These are phyloP conservation scores for Beauveria sp. DNA, from an alignment of 2,329 filamentous ascomycete genomes.

Conservation along the genomic window DNA sequence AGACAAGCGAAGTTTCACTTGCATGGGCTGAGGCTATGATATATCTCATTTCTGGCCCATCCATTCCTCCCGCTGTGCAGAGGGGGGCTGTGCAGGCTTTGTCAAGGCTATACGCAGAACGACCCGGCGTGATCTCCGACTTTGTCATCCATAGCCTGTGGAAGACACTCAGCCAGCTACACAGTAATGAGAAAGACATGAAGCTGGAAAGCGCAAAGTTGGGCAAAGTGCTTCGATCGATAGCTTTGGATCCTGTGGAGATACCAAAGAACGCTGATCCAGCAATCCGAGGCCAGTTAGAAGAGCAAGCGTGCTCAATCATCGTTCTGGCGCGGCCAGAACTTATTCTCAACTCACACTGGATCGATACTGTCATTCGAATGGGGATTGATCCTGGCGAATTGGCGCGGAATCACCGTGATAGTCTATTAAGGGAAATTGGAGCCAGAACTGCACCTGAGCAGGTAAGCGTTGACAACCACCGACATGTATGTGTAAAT, in stretches of 20 bases:
- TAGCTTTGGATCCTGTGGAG: conserved; percentile 53
- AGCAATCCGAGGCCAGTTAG: conserved; percentile 43
- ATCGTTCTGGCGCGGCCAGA: conserved; percentile 72
- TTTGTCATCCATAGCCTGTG: conserved; percentile 67
- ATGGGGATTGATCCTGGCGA: conserved; percentile 76
- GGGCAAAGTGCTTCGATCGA: conserved; percentile 50
- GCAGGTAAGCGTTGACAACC: conserved; percentile 35
- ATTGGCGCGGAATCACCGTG: conserved; percentile 58
- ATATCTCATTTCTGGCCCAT: conserved; percentile 62
- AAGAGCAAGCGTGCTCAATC: conserved; percentile 66
- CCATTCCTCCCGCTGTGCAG: conserved; percentile 53
- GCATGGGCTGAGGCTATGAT: conserved; percentile 82
- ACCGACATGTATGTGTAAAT: not conserved
- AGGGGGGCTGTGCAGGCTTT: conserved; percentile 56
- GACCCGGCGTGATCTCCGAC: conserved; percentile 50
- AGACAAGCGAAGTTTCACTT: conserved; percentile 40
- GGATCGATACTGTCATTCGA: conserved; percentile 82
- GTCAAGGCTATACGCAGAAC: conserved; percentile 54
- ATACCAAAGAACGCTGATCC: conserved; percentile 33
- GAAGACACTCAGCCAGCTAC: conserved; percentile 65
- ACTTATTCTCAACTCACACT: conserved; percentile 68
- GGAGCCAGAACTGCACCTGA: conserved; percentile 37
- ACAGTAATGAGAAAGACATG: conserved; percentile 68
- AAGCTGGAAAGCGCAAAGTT: conserved; percentile 61
- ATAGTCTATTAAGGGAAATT: conserved; percentile 62